phyloP scores from a whole-genome alignment of 2,329 filamentous ascomycete species.

The Podosphaera leucotricha region DNA sequence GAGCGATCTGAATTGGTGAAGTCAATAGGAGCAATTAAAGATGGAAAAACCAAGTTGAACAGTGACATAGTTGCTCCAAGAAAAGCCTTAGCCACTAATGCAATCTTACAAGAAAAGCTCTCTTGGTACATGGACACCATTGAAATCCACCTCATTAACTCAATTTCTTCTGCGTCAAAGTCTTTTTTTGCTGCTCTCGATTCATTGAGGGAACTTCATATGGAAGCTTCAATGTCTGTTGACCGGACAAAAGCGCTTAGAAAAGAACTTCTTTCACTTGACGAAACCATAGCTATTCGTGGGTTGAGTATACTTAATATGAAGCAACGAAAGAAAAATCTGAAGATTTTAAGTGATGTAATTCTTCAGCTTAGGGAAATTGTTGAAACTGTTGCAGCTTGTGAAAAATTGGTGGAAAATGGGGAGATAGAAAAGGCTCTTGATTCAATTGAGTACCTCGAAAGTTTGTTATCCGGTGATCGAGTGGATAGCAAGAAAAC shows the following conservation, averaged over 20 bases:
- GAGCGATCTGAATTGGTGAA: constrained; percentile 86
- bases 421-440: constrained; percentile 69
- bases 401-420: constrained; percentile 59
- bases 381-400: constrained; percentile 48
- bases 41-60: constrained; percentile 29
- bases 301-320: constrained; percentile 65
- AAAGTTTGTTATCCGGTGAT: constrained; percentile 59
- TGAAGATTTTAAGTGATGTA: constrained; percentile 59
- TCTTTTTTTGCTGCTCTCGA: constrained; percentile 92
- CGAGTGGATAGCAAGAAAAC: neutral
- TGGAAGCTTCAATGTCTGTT: constrained; percentile 79
- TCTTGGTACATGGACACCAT: constrained; percentile 99
- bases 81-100: constrained; percentile 84
- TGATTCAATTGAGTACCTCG: constrained; percentile 51
- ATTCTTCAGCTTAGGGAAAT: constrained; percentile 64
- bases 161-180: constrained; percentile 83
- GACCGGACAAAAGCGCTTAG: constrained; percentile 61
- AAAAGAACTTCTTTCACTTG: constrained; percentile 55
- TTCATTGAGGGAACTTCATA: constrained; percentile 72
- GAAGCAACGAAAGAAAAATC: constrained; percentile 55
- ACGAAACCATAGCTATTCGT: constrained; percentile 65
- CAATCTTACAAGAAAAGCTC: constrained; percentile 89
- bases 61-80: constrained; percentile 37
- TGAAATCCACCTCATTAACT: constrained; percentile 87
- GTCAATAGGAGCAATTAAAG: constrained; percentile 32